phyloP scores from a whole-genome alignment of 257 asterid species.

The Capsicum rhomboideum region DNA sequence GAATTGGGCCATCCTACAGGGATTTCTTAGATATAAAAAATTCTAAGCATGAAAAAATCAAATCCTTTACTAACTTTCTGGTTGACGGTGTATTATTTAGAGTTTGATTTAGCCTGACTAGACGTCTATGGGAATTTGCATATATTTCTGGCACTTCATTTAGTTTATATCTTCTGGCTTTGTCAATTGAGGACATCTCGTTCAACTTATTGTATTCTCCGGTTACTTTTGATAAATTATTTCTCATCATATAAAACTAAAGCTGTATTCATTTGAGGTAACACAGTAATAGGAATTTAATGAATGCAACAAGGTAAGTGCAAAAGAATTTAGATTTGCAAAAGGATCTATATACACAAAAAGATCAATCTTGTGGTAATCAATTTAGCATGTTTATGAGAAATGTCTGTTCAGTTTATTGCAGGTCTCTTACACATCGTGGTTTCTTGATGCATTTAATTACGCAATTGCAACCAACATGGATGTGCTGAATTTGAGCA shows the following conservation, averaged over 20 bases:
- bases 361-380: neutral
- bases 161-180: neutral
- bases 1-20: neutral
- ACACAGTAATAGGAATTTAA: neutral
- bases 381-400: slow-evolving; percentile 48
- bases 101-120: neutral
- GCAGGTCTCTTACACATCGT: slow-evolving; percentile 99
- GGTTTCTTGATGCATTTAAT: slow-evolving; percentile 99
- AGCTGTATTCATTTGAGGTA: neutral
- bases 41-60: neutral
- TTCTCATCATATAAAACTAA: neutral
- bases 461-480: slow-evolving; percentile 91
- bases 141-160: neutral
- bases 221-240: neutral
- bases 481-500: slow-evolving; percentile 98
- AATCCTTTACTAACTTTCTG: neutral
- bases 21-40: neutral
- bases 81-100: neutral
- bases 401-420: slow-evolving; percentile 79
- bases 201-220: neutral
- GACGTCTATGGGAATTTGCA: neutral
- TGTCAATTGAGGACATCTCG: neutral
- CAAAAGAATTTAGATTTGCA: neutral
- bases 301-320: neutral
- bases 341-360: neutral